Conservation (phyloP, 1,284 basidiomycete species). For the Psilocybe mexicana region DNA sequence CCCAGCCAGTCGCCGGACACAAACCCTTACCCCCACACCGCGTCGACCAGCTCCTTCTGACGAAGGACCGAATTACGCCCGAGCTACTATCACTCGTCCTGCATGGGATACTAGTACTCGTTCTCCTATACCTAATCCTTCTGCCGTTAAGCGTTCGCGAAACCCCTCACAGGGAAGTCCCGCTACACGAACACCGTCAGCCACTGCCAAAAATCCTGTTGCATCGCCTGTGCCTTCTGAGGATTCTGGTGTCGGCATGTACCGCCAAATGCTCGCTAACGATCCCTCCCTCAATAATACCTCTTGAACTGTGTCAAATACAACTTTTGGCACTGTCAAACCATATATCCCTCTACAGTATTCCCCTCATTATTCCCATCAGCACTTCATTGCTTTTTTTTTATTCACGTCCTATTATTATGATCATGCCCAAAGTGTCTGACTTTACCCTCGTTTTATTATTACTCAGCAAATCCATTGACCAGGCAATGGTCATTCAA, state of each 20-base stretch:
- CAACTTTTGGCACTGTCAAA: slow-evolving; percentile 1
- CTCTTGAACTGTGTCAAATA: slow-evolving; percentile 33
- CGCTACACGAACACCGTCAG: slow-evolving; percentile 35
- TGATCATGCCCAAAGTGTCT: slow-evolving; percentile 22
- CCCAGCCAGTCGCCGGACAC: slow-evolving; percentile 63
- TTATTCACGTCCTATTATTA: slow-evolving; percentile 22
- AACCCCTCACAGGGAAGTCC: slow-evolving; percentile 71
- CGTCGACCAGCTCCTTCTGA: slow-evolving; percentile 49
- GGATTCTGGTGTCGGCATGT: slow-evolving; percentile 79
- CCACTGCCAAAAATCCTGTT: slow-evolving; percentile 46
- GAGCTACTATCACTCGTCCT: slow-evolving; percentile 67
- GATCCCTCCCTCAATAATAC: slow-evolving; percentile 61
- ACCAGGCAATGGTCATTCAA: slow-evolving; percentile 8
- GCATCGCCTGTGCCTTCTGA: slow-evolving; percentile 79
- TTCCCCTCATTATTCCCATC: slow-evolving; percentile 25
- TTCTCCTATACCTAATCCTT: slow-evolving; percentile 38
- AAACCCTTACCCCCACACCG: slow-evolving; percentile 47
- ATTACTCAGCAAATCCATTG: slow-evolving; percentile 9
- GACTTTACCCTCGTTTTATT: slow-evolving; percentile 21
- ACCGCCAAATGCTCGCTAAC: slow-evolving; percentile 74
- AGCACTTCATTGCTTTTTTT: slow-evolving; percentile 13
- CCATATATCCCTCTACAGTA: slow-evolving; percentile 27
- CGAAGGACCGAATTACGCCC: slow-evolving; percentile 61
- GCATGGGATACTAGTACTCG: slow-evolving; percentile 70
- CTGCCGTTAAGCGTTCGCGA: slow-evolving; percentile 53